Conservation (phyloP, 176 grass and related monocot species). For the Zea mays region DNA sequence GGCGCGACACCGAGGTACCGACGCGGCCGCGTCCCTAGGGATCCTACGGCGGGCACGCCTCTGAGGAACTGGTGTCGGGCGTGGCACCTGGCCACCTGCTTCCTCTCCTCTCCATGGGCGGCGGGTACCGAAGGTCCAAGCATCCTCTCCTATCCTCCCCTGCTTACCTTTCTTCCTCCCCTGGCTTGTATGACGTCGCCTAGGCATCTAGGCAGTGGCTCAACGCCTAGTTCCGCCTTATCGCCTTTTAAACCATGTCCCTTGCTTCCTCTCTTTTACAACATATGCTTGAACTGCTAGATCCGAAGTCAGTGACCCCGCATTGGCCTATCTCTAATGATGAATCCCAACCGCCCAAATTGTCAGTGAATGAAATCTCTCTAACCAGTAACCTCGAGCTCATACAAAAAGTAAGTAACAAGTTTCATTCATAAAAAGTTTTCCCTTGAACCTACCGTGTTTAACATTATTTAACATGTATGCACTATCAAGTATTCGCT, state of each 20-base stretch:
- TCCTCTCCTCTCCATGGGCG: too few species aligned
- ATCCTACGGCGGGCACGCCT: too few species aligned
- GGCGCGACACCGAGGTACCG: too few species aligned
- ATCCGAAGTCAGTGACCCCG: slow-evolving; percentile 15
- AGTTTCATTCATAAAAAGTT: not conserved
- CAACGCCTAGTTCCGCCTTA: too few species aligned
- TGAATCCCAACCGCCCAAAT: not conserved
- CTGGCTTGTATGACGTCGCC: too few species aligned
- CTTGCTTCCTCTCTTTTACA: slow-evolving; percentile 12
- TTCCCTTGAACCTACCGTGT: slow-evolving; percentile 9
- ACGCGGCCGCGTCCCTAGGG: too few species aligned
- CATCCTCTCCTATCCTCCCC: too few species aligned
- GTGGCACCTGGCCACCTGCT: too few species aligned
- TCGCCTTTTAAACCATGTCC: not conserved
- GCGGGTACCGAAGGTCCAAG: too few species aligned
- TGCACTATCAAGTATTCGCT: not conserved
- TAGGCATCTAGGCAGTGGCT: too few species aligned
- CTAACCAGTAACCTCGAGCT: not conserved
- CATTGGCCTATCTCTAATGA: not conserved
- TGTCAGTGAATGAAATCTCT: not conserved
- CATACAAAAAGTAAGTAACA: not conserved
- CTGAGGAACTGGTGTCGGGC: too few species aligned
- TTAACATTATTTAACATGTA: not conserved
- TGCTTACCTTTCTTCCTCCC: too few species aligned
- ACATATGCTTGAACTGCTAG: not conserved